Conservation (phyloP, 2,329 filamentous ascomycete species). For the Neonectria neomacrospora region DNA sequence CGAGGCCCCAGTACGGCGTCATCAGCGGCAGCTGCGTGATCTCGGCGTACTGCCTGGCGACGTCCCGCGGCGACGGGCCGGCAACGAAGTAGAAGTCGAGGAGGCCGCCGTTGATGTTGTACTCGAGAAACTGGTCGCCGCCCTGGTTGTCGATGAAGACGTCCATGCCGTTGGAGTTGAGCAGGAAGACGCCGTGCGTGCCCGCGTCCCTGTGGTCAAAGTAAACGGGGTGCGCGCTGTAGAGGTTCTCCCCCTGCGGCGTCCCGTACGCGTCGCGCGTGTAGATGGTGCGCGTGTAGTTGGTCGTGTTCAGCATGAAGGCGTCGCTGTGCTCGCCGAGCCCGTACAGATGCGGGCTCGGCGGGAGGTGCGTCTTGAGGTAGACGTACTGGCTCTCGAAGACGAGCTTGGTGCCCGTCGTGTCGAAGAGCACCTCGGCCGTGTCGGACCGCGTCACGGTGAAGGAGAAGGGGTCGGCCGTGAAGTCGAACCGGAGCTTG, state of each 20-base stretch:
- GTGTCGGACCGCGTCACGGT: conserved; percentile 58
- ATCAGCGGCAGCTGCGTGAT: conserved; percentile 67
- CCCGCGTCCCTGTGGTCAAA: conserved; percentile 72
- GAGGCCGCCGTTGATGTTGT: conserved; percentile 81
- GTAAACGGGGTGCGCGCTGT: conserved; percentile 80
- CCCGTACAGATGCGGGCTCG: conserved; percentile 78
- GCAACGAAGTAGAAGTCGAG: conserved; percentile 77
- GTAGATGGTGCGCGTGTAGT: conserved; percentile 73
- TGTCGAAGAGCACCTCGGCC: conserved; percentile 73
- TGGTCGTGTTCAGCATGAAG: conserved; percentile 73
- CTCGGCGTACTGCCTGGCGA: conserved; percentile 68
- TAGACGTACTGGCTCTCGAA: conserved; percentile 84
- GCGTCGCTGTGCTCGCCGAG: conserved; percentile 81
- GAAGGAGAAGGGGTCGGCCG: conserved; percentile 72
- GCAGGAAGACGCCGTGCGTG: conserved; percentile 73
- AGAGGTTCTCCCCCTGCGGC: conserved; percentile 73
- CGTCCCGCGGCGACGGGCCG: conserved; percentile 67
- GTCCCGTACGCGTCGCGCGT: conserved; percentile 66
- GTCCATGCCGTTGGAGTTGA: conserved; percentile 82
- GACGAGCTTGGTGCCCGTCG: conserved; percentile 71
- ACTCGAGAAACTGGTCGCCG: conserved; percentile 77
- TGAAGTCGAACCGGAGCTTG: conserved; percentile 60
- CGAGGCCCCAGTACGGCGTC: conserved; percentile 73
- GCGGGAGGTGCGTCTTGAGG: conserved; percentile 75
- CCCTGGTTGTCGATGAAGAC: conserved; percentile 73